phyloP scores from a whole-genome alignment of 2,329 filamentous ascomycete species.

The Pyrenophora graminea region DNA sequence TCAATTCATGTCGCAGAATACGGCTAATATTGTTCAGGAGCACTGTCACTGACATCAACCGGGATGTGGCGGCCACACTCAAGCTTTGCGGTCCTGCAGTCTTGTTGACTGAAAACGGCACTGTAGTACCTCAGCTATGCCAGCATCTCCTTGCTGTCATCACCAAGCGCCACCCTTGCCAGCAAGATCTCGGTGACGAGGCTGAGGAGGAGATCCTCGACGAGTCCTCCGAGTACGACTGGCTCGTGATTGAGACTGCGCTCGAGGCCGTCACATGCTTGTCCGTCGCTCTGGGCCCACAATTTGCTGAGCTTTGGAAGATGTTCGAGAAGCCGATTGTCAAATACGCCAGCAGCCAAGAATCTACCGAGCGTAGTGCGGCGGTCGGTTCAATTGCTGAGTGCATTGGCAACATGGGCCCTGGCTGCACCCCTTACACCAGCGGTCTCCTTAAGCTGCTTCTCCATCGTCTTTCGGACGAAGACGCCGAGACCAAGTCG shows the following conservation, averaged over 20 bases:
- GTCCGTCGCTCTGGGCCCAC: slow-evolving; percentile 76
- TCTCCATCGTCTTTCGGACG: slow-evolving; percentile 83
- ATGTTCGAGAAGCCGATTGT: slow-evolving; percentile 91
- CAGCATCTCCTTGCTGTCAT: slow-evolving; percentile 78
- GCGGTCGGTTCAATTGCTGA: slow-evolving; percentile 92
- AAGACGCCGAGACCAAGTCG: slow-evolving; percentile 89
- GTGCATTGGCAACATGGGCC: slow-evolving; percentile 82
- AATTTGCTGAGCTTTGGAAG: slow-evolving; percentile 90
- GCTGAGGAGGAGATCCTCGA: slow-evolving; percentile 68
- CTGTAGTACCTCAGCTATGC: slow-evolving; percentile 73
- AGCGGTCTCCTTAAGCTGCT: slow-evolving; percentile 75
- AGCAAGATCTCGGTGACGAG: slow-evolving; percentile 84
- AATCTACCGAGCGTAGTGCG: slow-evolving; percentile 84
- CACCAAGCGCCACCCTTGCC: slow-evolving; percentile 88
- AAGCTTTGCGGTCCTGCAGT: slow-evolving; percentile 89
- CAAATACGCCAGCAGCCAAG: slow-evolving; percentile 83
- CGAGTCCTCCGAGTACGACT: slow-evolving; percentile 94
- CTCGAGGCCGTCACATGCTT: slow-evolving; percentile 88
- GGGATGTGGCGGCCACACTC: slow-evolving; percentile 85
- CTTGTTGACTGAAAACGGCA: slow-evolving; percentile 67
- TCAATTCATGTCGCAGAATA: slow-evolving; percentile 6
- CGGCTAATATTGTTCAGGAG: slow-evolving; percentile 58
- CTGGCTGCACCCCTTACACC: slow-evolving; percentile 81
- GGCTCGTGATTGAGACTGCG: slow-evolving; percentile 93
- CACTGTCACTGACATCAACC: slow-evolving; percentile 93